Evolutionary conservation across 2,329 filamentous ascomycete genomes (phyloP), one percentile per base, ranked within the genome.

Genomic region (Pseudocercospora ulei): DNA sequence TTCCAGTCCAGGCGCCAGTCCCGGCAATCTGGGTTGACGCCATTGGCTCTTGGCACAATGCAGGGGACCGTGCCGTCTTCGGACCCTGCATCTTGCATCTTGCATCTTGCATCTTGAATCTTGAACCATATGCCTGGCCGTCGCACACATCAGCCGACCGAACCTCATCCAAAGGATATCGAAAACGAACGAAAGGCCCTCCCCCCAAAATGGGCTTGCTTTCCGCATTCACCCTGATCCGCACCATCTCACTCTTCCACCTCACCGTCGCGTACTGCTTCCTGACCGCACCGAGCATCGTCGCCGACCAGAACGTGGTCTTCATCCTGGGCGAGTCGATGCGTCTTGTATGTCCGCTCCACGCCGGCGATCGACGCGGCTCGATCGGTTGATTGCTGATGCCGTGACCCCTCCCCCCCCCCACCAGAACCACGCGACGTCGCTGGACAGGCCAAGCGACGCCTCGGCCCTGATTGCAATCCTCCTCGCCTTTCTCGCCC

Each of bases 231-330:
- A 83, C 80, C 5, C 79, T 94, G 61, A 80, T 95, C 53, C 80
- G 82, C 52, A 79, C 77, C 36, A 67, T 94, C 52, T 82, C 81
- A 52, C 73, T 93, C 58, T 85, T 90, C 67, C 83, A 94, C 65
- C 63, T 94, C 49, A 83, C 82, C 4, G 68, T 90, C 33, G 85
- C 79, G 54, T 86, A 80, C 63, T 84, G 90, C 67, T 80, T 95
- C 65, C 70, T 92, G 54, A 80, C 75, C 26, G 78, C 72, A 42
- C 87, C 87, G 4, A 65, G 67, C 45, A 70, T 73, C 27, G 70
- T 95, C 53, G 76, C 82, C 33, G 80, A 88, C 56, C 84, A 92
- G 55, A 77, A 80, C 36, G 62, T 93, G 13, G 82, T 94, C 31
- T 83, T 76, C 51, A 72, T 94, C 18, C 65, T 94, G 16, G 85